Evolutionary conservation across 2,329 filamentous ascomycete species (phyloP), one percentile per base, ranked within the genome.

Genomic region (Cladophialophora psammophila): DNA sequence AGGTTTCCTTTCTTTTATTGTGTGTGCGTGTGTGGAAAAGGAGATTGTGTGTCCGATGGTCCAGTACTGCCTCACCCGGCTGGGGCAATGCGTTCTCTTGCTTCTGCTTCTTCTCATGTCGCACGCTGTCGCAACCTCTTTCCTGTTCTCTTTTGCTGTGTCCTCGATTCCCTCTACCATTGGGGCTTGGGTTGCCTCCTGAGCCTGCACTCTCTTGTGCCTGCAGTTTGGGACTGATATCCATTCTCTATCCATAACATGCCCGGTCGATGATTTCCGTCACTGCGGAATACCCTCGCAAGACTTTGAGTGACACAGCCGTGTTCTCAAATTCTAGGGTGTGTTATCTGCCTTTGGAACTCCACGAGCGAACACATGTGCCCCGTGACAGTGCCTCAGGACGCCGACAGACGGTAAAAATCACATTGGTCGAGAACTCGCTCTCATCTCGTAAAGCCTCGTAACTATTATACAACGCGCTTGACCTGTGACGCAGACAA

Each of bases 391-490:
- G 12, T 10, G 45, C 18, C 45, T 13, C 20, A 50, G 3, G 45
- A 12, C 13, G 45, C 26, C 26, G 45, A 50, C 3, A 50, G 15
- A 48, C 26, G 32, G 26, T 13, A 3, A 18, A 31, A 50, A 20
- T 50, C 15, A 52, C 10, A 50, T n/a, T 35, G 31, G 32, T 31
- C 53, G 53, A 18, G 53, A 18, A 13, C 59, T 32, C 38, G 26
- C 40, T 45, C 36, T 15, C 13, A 31, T 55, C 42, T 54, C 15
- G 45, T 50, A 9, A 38, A 31, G 36, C 20, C 56, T 60, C 40
- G 54, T 20, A 45, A 40, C 67, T 70, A 70, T 78, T 74, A 82
- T 72, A 82, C 80, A 74, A 82, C 80, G 64, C 80, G 80, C 77
- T 82, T 82, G 73, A 82, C 80, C 80, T 82, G 68, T 66, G 69